Conservation (phyloP, 331 rosid genomes). For the Spiraea crenata region DNA sequence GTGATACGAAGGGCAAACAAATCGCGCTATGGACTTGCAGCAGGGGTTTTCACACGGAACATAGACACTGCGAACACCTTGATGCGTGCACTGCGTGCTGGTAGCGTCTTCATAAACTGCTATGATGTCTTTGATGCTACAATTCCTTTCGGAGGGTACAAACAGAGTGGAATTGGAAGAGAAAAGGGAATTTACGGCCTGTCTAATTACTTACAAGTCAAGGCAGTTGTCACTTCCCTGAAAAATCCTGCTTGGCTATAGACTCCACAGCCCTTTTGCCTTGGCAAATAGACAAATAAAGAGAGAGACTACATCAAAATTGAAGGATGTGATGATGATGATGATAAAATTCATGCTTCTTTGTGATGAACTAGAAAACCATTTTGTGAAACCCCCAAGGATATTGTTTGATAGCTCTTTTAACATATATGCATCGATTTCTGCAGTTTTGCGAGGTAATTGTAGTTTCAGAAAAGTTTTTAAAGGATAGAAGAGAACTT, state of each 20-base stretch:
- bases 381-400: no score
- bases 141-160: conserved; percentile 91
- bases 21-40: conserved; percentile 76
- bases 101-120: conserved; percentile 81
- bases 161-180: conserved; percentile 92
- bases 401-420: no score
- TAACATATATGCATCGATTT: no score
- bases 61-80: conserved; percentile 70
- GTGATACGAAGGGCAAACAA: conserved; percentile 72
- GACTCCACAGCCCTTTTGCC: neutral
- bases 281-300: conserved; percentile 26
- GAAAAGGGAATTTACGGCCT: conserved; percentile 86
- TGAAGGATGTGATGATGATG: neutral
- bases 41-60: conserved; percentile 73
- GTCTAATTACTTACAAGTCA: conserved; percentile 81
- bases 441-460: no score
- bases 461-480: no score
- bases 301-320: conserved; percentile 1
- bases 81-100: conserved; percentile 66
- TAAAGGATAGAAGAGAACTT: no score
- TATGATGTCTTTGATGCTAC: conserved; percentile 79
- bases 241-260: conserved; percentile 86
- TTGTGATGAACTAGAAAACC: neutral
- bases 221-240: conserved; percentile 79
- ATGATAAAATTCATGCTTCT: neutral